Conservation (phyloP, 2,329 filamentous ascomycete species). For the Aspergillus sp. region DNA sequence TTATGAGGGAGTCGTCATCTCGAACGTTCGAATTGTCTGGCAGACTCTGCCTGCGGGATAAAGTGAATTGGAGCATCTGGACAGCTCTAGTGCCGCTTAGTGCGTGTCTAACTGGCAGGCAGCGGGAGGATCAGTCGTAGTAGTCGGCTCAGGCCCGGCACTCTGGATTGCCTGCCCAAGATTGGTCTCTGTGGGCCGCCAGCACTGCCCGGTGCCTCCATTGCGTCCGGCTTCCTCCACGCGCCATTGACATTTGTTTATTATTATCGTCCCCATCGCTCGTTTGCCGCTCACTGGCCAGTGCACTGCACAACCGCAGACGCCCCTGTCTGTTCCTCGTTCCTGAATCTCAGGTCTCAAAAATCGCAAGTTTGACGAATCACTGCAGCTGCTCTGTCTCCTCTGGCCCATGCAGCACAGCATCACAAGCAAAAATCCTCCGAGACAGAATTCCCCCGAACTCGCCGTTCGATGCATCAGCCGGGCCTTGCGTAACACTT, state of each 20-base stretch:
- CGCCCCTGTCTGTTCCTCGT: neutral
- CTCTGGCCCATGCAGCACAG: neutral
- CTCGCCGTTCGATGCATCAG: slow-evolving; percentile 7
- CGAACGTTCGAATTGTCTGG: neutral
- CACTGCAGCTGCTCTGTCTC: neutral
- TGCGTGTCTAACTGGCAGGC: neutral
- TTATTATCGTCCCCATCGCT: slow-evolving; percentile 2
- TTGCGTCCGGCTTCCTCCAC: neutral
- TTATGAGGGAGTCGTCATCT: slow-evolving; percentile 3
- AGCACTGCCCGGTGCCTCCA: neutral
- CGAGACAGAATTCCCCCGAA: neutral
- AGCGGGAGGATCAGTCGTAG: slow-evolving; percentile 7
- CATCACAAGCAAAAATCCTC: slow-evolving; percentile 1
- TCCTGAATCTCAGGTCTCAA: neutral
- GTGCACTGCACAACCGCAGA: neutral
- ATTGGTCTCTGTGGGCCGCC: neutral
- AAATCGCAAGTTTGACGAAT: neutral
- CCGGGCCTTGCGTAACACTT: slow-evolving; percentile 15
- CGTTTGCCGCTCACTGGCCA: neutral
- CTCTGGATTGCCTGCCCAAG: slow-evolving; percentile 8
- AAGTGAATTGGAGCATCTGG: neutral
- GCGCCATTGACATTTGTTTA: neutral
- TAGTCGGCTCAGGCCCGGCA: slow-evolving; percentile 8
- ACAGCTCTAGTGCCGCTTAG: slow-evolving; percentile 1
- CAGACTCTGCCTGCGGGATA: slow-evolving; percentile 2